These are phyloP conservation scores for Amaranthus hypochondriacus DNA, from an alignment of 148 eudicot species.

Conservation along the genomic window DNA sequence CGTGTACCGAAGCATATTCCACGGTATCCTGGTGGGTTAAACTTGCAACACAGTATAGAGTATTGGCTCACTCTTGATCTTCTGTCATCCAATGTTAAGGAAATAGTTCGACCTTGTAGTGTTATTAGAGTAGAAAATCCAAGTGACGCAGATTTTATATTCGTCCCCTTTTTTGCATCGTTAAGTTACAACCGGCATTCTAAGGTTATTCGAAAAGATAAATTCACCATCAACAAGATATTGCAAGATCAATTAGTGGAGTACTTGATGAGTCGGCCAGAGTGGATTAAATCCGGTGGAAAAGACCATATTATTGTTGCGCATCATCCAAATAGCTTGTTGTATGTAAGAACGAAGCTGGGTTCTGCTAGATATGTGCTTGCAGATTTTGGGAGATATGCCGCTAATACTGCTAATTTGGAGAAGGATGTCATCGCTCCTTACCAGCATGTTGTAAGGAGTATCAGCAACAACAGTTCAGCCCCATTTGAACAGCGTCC, in stretches of 20 bases:
- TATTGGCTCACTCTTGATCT: conserved; percentile 99
- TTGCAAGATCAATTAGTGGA: conserved; percentile 69
- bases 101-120: conserved; percentile 58
- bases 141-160: conserved; percentile 71
- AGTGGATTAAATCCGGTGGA: conserved; percentile 74
- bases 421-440: conserved; percentile 93
- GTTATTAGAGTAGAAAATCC: conserved; percentile 64
- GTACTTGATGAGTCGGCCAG: conserved; percentile 50
- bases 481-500: conserved; percentile 62
- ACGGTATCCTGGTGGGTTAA: conserved; percentile 85
- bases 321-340: conserved; percentile 92
- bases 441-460: conserved; percentile 76
- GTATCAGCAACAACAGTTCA: conserved; percentile 36
- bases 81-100: conserved; percentile 49
- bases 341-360: conserved; percentile 55
- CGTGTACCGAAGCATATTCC: conserved; percentile 45
- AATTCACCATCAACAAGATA: conserved; percentile 45
- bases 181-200: conserved; percentile 81
- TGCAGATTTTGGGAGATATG: conserved; percentile 91
- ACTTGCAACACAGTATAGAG: conserved; percentile 89
- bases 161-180: conserved; percentile 91
- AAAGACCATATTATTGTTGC: conserved; percentile 75
- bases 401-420: conserved; percentile 57
- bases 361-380: conserved; percentile 76
- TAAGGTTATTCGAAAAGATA: conserved; percentile 45